Evolutionary conservation across 306 rosid species (phyloP).

Genomic region (Quercus cerris): DNA sequence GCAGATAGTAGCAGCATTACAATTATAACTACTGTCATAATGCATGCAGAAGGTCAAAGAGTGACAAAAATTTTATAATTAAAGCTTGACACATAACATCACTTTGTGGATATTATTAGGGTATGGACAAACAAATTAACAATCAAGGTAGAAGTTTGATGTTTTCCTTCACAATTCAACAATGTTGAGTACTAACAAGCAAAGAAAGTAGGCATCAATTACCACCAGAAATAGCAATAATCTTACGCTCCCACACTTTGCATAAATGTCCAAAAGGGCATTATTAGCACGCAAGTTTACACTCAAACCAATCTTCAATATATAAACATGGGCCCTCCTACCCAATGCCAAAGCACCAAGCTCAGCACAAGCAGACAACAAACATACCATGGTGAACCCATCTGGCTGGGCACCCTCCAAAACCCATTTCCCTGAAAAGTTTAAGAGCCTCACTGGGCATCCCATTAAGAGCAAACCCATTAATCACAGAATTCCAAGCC

Average conservation of each 20-base stretch:
- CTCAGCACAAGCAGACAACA: conserved; percentile 54
- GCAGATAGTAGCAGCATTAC: too few relatives aligned
- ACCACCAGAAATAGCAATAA: background rate
- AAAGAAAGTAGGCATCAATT: background rate
- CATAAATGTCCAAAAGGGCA: conserved; percentile 45
- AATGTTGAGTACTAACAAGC: background rate
- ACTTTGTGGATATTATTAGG: too few relatives aligned
- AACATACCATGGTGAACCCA: conserved; percentile 56
- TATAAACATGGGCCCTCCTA: conserved; percentile 45
- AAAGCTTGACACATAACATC: too few relatives aligned
- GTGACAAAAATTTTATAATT: too few relatives aligned
- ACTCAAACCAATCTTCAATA: conserved; percentile 40
- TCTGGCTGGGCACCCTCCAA: conserved; percentile 37
- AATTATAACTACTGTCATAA: too few relatives aligned
- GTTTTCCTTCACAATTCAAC: too few relatives aligned
- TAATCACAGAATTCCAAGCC: conserved; percentile 56
- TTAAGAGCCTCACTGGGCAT: conserved; percentile 58
- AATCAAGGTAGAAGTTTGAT: too few relatives aligned
- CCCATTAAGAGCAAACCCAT: conserved; percentile 52
- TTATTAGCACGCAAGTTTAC: conserved; percentile 36
- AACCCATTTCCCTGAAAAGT: conserved; percentile 43
- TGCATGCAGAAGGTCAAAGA: too few relatives aligned
- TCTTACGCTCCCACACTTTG: conserved; percentile 50
- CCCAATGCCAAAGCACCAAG: conserved; percentile 53
- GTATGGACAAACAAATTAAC: too few relatives aligned